Percentiles rank a stretch among this genome's conserved stretches.
Evolutionary conservation across 2,329 filamentous ascomycete species (phyloP).

Genomic region (Madurella fahalii): DNA sequence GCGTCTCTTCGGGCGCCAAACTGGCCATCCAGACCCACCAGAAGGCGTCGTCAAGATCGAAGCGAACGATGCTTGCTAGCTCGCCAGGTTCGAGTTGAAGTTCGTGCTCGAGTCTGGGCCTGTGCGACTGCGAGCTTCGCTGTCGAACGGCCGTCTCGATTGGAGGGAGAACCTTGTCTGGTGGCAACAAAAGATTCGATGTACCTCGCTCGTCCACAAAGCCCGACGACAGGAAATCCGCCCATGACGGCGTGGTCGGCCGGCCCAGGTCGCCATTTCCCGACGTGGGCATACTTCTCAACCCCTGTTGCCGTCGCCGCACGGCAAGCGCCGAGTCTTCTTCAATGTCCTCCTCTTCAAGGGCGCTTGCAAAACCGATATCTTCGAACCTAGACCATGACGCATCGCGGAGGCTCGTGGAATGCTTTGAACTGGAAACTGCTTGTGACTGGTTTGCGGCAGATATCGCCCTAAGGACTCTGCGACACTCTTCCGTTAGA

Average conservation of each 20-base stretch:
- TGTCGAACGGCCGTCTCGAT: conserved; percentile 70
- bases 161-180: conserved; percentile 85
- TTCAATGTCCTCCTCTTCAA: conserved; percentile 68
- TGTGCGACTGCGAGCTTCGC: conserved; percentile 82
- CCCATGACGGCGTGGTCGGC: conserved; percentile 96
- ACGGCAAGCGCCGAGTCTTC: conserved; percentile 47
- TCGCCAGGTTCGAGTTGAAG: conserved; percentile 79
- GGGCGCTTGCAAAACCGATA: conserved; percentile 75
- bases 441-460: conserved; percentile 77
- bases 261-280: conserved; percentile 64
- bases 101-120: conserved; percentile 65
- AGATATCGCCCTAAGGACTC: conserved; percentile 85
- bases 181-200: conserved; percentile 73
- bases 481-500: conserved; percentile 87
- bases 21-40: conserved; percentile 99
- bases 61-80: conserved; percentile 80
- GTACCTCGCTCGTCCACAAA: conserved; percentile 75
- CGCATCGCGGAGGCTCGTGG: conserved; percentile 72
- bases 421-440: conserved; percentile 64
- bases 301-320: conserved; percentile 41
- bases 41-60: conserved; percentile 91
- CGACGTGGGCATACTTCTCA: conserved; percentile 65
- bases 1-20: conserved; percentile 83
- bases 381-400: conserved; percentile 98
- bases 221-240: conserved; percentile 91